Percentiles rank a stretch among this genome's conserved stretches.
Conservation (phyloP, 495 filamentous ascomycete species). For the Penicillium simplicissimum region DNA sequence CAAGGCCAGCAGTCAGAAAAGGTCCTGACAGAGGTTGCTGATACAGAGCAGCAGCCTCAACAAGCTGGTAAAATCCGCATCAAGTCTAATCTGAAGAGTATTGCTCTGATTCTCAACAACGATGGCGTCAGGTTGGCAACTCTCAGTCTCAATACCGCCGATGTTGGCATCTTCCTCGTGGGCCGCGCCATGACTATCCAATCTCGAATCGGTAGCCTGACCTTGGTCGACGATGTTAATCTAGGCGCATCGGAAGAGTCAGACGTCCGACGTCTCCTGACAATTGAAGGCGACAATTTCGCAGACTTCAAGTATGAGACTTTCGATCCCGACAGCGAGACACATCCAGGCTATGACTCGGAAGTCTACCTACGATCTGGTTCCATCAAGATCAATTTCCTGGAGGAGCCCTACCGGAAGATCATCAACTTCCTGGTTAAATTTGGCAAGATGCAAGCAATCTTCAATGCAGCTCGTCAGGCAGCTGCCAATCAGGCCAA, state of each 20-base stretch:
- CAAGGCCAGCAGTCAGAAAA: constrained; percentile 40
- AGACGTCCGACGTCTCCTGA: constrained; percentile 80
- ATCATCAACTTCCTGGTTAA: constrained; percentile 98
- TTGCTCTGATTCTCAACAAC: constrained; percentile 94
- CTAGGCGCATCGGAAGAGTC: constrained; percentile 80
- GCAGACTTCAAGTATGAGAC: constrained; percentile 99
- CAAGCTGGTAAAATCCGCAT: constrained; percentile 66
- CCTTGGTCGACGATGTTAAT: constrained; percentile 90
- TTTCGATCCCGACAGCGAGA: constrained; percentile 71
- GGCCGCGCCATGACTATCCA: constrained; percentile 83
- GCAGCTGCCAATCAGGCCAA: constrained; percentile 94
- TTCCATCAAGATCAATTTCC: constrained; percentile 93
- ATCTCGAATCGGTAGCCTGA: constrained; percentile 83
- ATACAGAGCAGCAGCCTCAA: constrained; percentile 42
- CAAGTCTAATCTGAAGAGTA: constrained; percentile 90
- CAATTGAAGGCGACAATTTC: constrained; percentile 91
- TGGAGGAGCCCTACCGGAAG: constrained; percentile 96
- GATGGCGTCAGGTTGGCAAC: constrained; percentile 95
- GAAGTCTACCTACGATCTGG: constrained; percentile 86
- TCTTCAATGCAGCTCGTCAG: constrained; percentile 94
- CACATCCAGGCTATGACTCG: constrained; percentile 93
- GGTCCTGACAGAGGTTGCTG: constrained; percentile 46
- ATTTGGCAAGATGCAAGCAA: constrained; percentile 98
- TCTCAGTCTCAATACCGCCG: constrained; percentile 84
- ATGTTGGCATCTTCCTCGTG: constrained; percentile 85